Conservation (phyloP, 2,329 filamentous ascomycete species). For the Penicillium polonicum region DNA sequence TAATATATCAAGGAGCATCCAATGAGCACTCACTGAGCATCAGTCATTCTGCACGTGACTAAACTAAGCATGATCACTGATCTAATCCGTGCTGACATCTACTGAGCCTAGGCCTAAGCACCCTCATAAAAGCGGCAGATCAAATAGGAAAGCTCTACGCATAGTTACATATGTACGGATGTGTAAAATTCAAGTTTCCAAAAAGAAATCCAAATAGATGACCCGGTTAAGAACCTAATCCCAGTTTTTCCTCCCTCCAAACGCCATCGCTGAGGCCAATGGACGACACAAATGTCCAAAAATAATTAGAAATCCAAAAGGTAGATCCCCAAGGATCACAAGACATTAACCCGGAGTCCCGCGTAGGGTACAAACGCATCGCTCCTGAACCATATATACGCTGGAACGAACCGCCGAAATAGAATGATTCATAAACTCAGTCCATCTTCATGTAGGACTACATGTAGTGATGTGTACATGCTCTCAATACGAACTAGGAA, state of each 20-base stretch:
- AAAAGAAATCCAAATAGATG: not conserved
- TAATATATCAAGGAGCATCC: too few relatives aligned
- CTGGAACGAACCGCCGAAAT: slow-evolving; percentile 13
- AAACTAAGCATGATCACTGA: too few relatives aligned
- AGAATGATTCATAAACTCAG: slow-evolving; percentile 12
- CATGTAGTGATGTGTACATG: not conserved
- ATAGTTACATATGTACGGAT: too few relatives aligned
- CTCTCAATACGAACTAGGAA: not conserved
- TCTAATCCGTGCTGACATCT: too few relatives aligned
- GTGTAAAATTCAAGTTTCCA: not conserved
- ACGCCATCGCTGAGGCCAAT: slow-evolving; percentile 27
- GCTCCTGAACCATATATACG: slow-evolving; percentile 20
- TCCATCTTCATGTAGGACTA: not conserved
- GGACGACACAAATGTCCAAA: slow-evolving; percentile 17
- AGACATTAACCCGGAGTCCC: slow-evolving; percentile 15
- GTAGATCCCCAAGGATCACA: slow-evolving; percentile 10
- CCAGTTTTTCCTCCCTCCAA: slow-evolving; percentile 18
- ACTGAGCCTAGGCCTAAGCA: too few relatives aligned
- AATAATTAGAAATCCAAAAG: slow-evolving; percentile 1
- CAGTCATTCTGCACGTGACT: too few relatives aligned
- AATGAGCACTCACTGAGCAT: too few relatives aligned
- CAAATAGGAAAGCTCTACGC: too few relatives aligned
- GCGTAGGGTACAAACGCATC: slow-evolving; percentile 24
- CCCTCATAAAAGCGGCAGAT: too few relatives aligned
- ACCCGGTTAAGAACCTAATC: slow-evolving; percentile 1